phyloP scores from a whole-genome alignment of 345 rosid genomes.

The Raphanus sativus region DNA sequence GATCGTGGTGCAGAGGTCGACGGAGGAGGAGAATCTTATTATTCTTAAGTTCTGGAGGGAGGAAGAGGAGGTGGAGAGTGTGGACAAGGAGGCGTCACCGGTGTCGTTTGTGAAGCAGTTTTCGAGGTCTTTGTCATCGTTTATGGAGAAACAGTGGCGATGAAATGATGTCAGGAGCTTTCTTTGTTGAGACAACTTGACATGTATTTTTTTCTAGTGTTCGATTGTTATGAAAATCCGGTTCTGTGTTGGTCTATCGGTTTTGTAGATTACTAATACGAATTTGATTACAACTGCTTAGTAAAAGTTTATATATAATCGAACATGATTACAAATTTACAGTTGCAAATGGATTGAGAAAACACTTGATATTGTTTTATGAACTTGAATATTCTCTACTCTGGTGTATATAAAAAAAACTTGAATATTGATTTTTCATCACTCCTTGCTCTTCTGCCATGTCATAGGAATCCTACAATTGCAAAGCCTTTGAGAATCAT shows the following conservation, averaged over 20 bases:
- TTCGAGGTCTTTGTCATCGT: constrained; percentile 25
- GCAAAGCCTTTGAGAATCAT: not conserved
- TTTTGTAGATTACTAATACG: not conserved
- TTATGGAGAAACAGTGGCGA: constrained; percentile 32
- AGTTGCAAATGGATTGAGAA: too few relatives aligned
- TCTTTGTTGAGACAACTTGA: not conserved
- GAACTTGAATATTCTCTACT: too few relatives aligned
- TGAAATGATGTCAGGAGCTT: not conserved
- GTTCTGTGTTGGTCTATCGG: not conserved
- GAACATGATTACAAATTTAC: too few relatives aligned
- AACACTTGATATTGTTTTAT: too few relatives aligned
- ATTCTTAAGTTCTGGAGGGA: constrained; percentile 69
- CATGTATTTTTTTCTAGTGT: not conserved
- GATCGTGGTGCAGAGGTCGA: constrained; percentile 74
- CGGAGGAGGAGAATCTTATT: constrained; percentile 69
- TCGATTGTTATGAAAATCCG: not conserved
- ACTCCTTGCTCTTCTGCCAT: constrained; percentile 6
- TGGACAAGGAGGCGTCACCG: constrained; percentile 23
- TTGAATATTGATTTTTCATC: too few relatives aligned
- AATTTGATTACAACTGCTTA: not conserved
- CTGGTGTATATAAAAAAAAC: too few relatives aligned
- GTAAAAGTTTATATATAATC: too few relatives aligned
- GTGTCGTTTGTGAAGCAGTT: constrained; percentile 27
- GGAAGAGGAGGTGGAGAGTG: constrained; percentile 10
- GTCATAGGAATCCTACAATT: constrained; percentile 19